Conservation (phyloP, 768 basidiomycete genomes). For the Auricularia sp. region DNA sequence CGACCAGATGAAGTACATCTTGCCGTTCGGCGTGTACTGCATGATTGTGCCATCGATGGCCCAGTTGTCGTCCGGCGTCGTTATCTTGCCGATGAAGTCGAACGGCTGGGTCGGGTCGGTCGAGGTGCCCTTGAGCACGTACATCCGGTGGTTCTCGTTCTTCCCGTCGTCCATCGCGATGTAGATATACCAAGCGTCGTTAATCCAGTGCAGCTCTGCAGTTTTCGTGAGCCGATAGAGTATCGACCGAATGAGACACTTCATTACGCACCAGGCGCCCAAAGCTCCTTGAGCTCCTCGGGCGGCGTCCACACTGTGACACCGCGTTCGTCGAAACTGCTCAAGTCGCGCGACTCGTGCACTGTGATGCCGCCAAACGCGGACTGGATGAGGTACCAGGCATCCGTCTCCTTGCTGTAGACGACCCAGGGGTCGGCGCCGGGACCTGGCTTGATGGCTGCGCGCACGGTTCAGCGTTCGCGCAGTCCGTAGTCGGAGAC, state of each 20-base stretch:
- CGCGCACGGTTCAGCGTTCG: not conserved
- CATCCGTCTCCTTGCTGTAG: not conserved
- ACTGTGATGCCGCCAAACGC: not conserved
- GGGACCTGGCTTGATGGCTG: not conserved
- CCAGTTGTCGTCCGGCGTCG: not conserved
- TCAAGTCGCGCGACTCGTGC: not conserved
- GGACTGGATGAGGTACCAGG: not conserved
- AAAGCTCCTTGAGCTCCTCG: not conserved
- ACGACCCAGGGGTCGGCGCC: not conserved
- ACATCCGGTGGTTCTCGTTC: not conserved
- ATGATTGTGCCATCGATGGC: not conserved
- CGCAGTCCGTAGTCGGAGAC: not conserved
- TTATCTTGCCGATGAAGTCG: not conserved
- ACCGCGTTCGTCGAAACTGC: not conserved
- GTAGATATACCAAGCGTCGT: not conserved
- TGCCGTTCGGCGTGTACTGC: not conserved
- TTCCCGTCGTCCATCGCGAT: not conserved
- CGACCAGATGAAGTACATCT: conserved; percentile 1
- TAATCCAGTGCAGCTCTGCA: not conserved
- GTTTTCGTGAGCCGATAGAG: not conserved
- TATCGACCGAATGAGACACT: not conserved
- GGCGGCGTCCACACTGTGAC: not conserved
- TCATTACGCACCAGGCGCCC: not conserved
- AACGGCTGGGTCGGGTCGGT: not conserved
- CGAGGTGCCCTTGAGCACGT: conserved; percentile 2